These are phyloP conservation scores for Naganishia randhawae DNA, from an alignment of 768 basidiomycete genomes.

Conservation along the genomic window DNA sequence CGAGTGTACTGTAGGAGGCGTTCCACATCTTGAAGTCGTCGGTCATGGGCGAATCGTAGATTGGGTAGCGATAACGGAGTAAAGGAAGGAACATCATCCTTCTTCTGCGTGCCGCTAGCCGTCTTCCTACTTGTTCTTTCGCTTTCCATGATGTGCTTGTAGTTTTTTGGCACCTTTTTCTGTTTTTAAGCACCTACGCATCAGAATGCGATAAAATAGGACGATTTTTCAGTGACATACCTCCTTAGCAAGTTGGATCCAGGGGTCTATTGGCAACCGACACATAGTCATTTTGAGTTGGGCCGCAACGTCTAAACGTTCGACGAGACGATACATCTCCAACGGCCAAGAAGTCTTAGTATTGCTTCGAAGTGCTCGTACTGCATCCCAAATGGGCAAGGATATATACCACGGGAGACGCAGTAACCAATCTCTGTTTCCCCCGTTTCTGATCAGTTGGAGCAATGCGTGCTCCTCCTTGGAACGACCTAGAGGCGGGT, in stretches of 20 bases:
- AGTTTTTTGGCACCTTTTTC: neutral
- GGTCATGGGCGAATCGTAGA: conserved; percentile 85
- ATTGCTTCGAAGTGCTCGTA: conserved; percentile 74
- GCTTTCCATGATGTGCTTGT: conserved; percentile 1
- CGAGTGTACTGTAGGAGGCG: conserved; percentile 81
- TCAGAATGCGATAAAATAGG: neutral
- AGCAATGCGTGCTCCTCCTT: conserved; percentile 25
- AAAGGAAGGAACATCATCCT: conserved; percentile 25
- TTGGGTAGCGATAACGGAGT: conserved; percentile 53
- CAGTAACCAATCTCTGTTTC: conserved; percentile 36
- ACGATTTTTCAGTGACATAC: conserved; percentile 17
- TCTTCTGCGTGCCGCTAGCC: conserved; percentile 19
- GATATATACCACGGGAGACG: conserved; percentile 42
- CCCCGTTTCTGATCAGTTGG: conserved; percentile 34
- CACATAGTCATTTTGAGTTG: conserved; percentile 25
- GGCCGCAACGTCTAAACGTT: conserved; percentile 70
- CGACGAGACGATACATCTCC: conserved; percentile 66
- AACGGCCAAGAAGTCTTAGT: conserved; percentile 72
- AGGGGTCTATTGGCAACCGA: conserved; percentile 10
- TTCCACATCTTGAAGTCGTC: conserved; percentile 82
- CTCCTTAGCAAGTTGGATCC: conserved; percentile 19
- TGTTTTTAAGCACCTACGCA: neutral
- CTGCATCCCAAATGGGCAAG: conserved; percentile 74
- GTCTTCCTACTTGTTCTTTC: neutral
- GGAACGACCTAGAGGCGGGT: neutral